phyloP scores from a whole-genome alignment of 768 basidiomycete species.

The Hortiboletus campestris region DNA sequence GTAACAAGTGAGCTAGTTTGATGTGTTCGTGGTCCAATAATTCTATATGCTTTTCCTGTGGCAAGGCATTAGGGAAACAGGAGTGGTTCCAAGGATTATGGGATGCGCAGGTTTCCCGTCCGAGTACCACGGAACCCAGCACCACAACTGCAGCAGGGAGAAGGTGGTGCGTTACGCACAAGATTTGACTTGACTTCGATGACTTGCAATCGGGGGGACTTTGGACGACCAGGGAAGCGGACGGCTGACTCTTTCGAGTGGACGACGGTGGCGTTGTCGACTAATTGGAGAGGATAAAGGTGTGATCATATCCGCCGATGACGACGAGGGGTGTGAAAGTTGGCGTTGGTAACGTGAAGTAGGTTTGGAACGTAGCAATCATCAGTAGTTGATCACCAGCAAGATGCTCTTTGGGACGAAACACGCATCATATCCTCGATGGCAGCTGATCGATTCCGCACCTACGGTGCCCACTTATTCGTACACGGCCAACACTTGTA shows the following conservation, averaged over 20 bases:
- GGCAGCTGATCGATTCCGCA: conserved; percentile 14
- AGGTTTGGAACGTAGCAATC: conserved; percentile 23
- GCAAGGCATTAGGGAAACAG: too few relatives aligned
- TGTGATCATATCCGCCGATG: conserved; percentile 25
- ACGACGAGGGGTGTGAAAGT: conserved; percentile 29
- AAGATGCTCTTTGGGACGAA: too few relatives aligned
- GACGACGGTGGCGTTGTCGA: conserved; percentile 27
- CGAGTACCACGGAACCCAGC: conserved; percentile 12
- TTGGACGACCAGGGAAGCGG: conserved; percentile 25
- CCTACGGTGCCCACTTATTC: conserved; percentile 5
- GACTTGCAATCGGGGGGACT: conserved; percentile 23
- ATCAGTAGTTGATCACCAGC: too few relatives aligned
- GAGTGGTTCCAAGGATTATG: too few relatives aligned
- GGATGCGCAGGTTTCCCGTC: neutral
- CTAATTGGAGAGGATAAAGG: conserved; percentile 18
- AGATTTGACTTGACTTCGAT: conserved; percentile 11
- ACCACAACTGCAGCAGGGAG: conserved; percentile 10
- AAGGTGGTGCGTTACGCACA: conserved; percentile 21
- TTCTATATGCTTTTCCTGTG: conserved; percentile 25
- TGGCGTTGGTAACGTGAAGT: conserved; percentile 27
- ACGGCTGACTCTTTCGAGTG: conserved; percentile 34
- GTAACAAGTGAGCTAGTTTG: conserved; percentile 44
- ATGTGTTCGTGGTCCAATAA: conserved; percentile 41
- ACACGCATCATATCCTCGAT: conserved; percentile 1
- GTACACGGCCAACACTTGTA: conserved; percentile 1